phyloP scores from a whole-genome alignment of 2,329 filamentous ascomycete species.

The Fusarium piperis region DNA sequence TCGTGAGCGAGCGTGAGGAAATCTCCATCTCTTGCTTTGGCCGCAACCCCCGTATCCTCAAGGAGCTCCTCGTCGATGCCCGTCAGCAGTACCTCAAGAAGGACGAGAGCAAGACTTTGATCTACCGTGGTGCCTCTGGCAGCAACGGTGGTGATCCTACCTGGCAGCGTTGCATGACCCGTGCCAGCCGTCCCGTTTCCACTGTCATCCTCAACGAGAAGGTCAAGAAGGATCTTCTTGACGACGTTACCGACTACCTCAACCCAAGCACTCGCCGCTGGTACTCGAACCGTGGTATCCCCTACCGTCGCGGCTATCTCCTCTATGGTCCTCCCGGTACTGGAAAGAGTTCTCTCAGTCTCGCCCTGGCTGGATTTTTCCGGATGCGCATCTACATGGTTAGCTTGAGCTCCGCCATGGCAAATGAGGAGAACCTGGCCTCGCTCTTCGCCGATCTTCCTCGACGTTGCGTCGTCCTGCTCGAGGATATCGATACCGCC shows the following conservation, averaged over 20 bases:
- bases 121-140: conserved; percentile 66
- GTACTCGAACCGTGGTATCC: conserved; percentile 86
- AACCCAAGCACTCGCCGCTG: conserved; percentile 73
- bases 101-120: conserved; percentile 70
- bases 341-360: conserved; percentile 78
- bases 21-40: conserved; percentile 70
- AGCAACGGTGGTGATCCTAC: conserved; percentile 54
- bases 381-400: conserved; percentile 78
- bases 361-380: conserved; percentile 76
- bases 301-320: conserved; percentile 85
- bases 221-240: conserved; percentile 67
- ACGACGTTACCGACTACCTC: conserved; percentile 71
- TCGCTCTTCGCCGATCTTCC: conserved; percentile 74
- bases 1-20: conserved; percentile 64
- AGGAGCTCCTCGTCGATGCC: conserved; percentile 69
- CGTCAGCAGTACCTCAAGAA: conserved; percentile 63
- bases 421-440: conserved; percentile 73
- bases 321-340: conserved; percentile 84
- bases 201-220: conserved; percentile 72
- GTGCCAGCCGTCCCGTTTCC: conserved; percentile 68
- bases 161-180: conserved; percentile 72
- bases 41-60: conserved; percentile 67
- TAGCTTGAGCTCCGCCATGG: conserved; percentile 68
- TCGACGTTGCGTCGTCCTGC: conserved; percentile 74
- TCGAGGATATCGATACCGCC: conserved; percentile 81